A percentile compares a stretch with the other conserved stretches of the same genome.
Evolutionary conservation across 1,139 yeast genomes (phyloP).

Genomic region (Magnusiomyces ingens): DNA sequence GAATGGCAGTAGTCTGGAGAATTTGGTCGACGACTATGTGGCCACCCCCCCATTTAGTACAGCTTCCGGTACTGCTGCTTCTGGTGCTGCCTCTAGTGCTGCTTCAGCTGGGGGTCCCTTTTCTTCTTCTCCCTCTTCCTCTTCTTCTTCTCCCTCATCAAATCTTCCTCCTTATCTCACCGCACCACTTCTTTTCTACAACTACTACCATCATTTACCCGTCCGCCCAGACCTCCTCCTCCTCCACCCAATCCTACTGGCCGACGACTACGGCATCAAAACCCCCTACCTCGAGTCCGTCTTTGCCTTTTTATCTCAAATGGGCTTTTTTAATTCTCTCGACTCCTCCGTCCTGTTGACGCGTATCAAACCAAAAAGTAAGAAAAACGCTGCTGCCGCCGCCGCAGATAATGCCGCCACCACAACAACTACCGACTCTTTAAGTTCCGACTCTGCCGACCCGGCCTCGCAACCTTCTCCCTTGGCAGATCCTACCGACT

Average conservation of each 20-base stretch:
- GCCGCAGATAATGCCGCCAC: conserved; percentile 1
- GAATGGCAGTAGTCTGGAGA: not conserved
- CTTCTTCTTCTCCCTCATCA: conserved; percentile 10
- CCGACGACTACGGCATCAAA: conserved; percentile 77
- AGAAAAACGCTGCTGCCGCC: not conserved
- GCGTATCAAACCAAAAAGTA: not conserved
- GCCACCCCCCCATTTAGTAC: conserved; percentile 6
- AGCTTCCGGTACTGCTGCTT: not conserved
- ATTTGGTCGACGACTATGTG: conserved; percentile 7
- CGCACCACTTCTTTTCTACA: conserved; percentile 53
- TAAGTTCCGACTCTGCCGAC: too few relatives aligned
- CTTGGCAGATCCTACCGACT: not conserved
- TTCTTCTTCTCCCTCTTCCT: not conserved
- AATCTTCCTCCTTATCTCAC: conserved; percentile 30
- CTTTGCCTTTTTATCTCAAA: conserved; percentile 43
- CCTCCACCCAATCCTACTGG: conserved; percentile 77
- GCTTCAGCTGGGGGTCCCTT: not conserved
- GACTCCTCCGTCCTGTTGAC: conserved; percentile 8
- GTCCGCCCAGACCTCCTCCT: conserved; percentile 66
- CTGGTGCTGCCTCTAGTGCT: not conserved
- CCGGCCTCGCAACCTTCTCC: too few relatives aligned
- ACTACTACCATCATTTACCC: conserved; percentile 48
- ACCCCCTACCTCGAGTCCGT: conserved; percentile 87
- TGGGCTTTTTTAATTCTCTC: conserved; percentile 8
- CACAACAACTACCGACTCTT: too few relatives aligned